phyloP scores from a whole-genome alignment of 169 alveolate species.

The Plasmodium chabaudi region DNA sequence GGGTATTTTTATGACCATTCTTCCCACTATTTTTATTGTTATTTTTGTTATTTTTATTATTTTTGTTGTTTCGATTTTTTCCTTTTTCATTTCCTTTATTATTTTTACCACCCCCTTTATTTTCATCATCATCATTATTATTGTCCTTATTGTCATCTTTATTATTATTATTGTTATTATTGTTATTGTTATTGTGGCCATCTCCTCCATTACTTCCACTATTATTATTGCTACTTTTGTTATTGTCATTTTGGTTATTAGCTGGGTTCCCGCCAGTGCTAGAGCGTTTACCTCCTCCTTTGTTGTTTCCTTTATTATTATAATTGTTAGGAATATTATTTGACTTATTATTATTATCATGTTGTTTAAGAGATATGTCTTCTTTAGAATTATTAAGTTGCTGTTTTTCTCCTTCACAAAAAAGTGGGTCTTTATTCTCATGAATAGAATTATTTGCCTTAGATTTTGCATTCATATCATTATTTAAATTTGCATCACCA shows the following conservation, averaged over 20 bases:
- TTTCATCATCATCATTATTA: slow-evolving; percentile 1
- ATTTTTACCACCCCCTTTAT: slow-evolving; percentile 18
- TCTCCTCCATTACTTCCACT: slow-evolving; percentile 4
- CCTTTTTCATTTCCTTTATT: slow-evolving; percentile 1
- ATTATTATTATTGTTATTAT: slow-evolving; percentile 3
- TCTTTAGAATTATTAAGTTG: slow-evolving; percentile 9
- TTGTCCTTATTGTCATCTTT: slow-evolving; percentile 1
- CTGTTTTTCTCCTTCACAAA: neutral
- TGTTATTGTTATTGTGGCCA: slow-evolving; percentile 7
- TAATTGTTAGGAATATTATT: neutral
- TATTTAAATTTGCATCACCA: neutral
- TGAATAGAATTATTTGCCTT: neutral
- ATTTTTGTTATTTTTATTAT: neutral
- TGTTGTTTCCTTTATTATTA: slow-evolving; percentile 15
- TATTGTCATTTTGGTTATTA: slow-evolving; percentile 8
- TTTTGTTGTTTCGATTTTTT: neutral
- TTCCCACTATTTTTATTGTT: slow-evolving; percentile 6
- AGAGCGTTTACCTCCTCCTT: neutral
- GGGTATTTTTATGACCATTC: neutral
- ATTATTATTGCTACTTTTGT: slow-evolving; percentile 6
- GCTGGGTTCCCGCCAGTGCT: neutral
- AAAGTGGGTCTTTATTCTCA: neutral
- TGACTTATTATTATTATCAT: slow-evolving; percentile 5
- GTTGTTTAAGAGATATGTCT: neutral
- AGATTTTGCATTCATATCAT: neutral